Evolutionary conservation across 495 filamentous ascomycete species (phyloP), one percentile per base, ranked within the genome.

Genomic region (Echria macrotheca): DNA sequence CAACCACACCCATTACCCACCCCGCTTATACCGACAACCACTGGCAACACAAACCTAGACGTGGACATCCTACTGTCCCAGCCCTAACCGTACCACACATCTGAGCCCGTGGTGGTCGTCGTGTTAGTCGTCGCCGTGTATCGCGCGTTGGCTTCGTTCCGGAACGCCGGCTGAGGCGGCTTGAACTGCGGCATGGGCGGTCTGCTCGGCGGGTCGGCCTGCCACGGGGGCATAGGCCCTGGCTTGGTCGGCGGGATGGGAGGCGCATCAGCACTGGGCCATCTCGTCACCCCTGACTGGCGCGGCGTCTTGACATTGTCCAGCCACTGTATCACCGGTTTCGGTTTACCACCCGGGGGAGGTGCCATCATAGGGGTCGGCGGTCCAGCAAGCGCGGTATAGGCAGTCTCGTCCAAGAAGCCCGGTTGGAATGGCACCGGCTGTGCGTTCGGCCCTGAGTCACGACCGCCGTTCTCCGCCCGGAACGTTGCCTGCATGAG

Each of bases 401-500:
- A 61, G 0, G 55, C 47, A 15, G 55, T 54, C 21, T 58, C 55
- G 35, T 61, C 53, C 41, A 56, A 25, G 23, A 55, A 51, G 14
- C 32, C 43, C 17, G 22, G 32, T 21, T 23, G 11, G 38, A 42
- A 42, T 4, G 19, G 19, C 19, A 22, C 21, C 15, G 12, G n/a
- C n/a, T 22, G 10, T 2, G 15, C 38, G 37, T 51, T 51, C 47
- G 40, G 50, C 48, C 37, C 55, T 52, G 4, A 6, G 12, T 32
- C 31, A 3, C 28, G 11, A 31, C 18, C 18, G 15, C 59, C 56
- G 33, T 41, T 39, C 14, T 62, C 54, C 35, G 53, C 35, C 11
- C 47, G 36, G 43, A 55, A 63, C 9, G 60, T 57, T 14, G 60
- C 60, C 17, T 44, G 50, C 54, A 63, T 60, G 12, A 63, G 46